Base-by-base conservation (phyloP, 2,329 filamentous ascomycete genomes). In the Hypoxylon sp. region DNA sequence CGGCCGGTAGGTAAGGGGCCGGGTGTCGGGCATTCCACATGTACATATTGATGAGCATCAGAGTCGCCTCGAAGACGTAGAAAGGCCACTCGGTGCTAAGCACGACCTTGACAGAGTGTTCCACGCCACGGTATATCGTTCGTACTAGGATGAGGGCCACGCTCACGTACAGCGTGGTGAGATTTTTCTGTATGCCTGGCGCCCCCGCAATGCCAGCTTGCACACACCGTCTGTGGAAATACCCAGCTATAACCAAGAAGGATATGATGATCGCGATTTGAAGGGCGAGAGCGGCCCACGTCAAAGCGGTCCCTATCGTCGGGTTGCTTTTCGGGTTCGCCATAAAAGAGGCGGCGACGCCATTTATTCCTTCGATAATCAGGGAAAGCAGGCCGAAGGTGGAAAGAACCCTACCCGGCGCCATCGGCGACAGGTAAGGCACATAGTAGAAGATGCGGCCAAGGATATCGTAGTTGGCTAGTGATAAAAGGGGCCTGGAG, bases 391-490 rank as follows among this genome's bases (percentile, higher is more conserved):
- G 79, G 13, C 80, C 82, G 67, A 86, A 87, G 1, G 80, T 83
- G 4, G 80, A 80, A 15, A 86, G 72, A 15, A 85, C 82, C 27
- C 80, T 77, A 21, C 80, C 79, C 0, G 84, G 83, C 42, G 83
- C 79, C 32, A 87, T 76, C 0, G 87, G 88, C 0, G 88, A 82
- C 62, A 86, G 82, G 73, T 89, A 87, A 0, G 88, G 88, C 2
- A 88, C 81, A 74, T 89, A 89, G 75, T 86, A 87, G 19, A 91
- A 81, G 11, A 89, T 81, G 3, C 88, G 84, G 1, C 85, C 85
- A 24, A 91, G 84, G 61, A 89, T 83, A 71, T 88, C 84, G 76
- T 90, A 91, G 73, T 90, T 89, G 61, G 86, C 83, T 2, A 88
- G 81, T 57, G 88, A 87, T 44, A 89, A 84, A 2, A 90, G 80